Percentiles rank a stretch among this genome's conserved stretches.
Evolutionary conservation across 345 rosid species (phyloP).

Genomic region (Corymbia maculata): DNA sequence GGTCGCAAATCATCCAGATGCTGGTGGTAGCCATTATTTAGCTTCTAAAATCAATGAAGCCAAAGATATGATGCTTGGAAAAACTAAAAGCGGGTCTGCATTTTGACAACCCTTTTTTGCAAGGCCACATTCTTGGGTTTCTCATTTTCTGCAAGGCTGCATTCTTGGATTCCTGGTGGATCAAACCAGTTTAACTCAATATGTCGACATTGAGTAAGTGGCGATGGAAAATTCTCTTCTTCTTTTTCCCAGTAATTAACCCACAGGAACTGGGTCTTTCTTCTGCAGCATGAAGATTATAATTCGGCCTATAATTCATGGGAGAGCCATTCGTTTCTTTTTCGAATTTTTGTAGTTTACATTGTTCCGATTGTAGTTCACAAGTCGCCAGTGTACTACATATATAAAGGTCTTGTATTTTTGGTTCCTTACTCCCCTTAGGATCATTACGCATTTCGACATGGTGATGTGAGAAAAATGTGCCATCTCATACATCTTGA

Average conservation of each 20-base stretch:
- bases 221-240: not conserved
- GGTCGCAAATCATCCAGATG: constrained; percentile 72
- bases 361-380: not conserved
- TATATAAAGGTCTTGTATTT: not conserved
- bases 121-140: not conserved
- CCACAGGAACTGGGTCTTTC: not conserved
- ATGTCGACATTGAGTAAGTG: not conserved
- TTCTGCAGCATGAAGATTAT: not conserved
- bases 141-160: not conserved
- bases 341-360: not conserved
- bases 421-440: not conserved
- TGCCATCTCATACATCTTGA: not conserved
- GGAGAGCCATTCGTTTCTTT: not conserved
- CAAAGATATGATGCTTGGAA: constrained; percentile 50
- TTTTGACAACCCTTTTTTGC: constrained; percentile 19
- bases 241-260: not conserved
- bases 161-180: not conserved
- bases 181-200: not conserved
- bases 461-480: not conserved
- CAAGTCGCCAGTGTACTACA: not conserved
- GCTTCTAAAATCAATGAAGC: constrained; percentile 72
- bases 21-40: constrained; percentile 66
- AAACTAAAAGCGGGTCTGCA: constrained; percentile 36
- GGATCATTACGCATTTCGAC: not conserved
- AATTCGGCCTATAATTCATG: not conserved